Conservation (phyloP, 2,329 filamentous ascomycete species). For the Orbilia quercus region DNA sequence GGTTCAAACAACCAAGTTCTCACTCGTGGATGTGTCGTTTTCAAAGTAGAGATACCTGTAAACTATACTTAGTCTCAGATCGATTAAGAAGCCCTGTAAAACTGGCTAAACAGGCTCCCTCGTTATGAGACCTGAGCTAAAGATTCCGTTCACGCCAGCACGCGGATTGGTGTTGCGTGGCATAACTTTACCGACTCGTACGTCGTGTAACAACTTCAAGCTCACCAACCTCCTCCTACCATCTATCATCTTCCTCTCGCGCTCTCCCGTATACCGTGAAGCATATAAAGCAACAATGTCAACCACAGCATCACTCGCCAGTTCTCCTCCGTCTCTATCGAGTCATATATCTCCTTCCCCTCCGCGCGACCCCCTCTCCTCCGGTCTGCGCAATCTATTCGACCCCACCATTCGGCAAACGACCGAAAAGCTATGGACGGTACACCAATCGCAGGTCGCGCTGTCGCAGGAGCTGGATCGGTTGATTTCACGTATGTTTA, state of each 20-base stretch:
- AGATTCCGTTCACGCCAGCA: constrained; percentile 10
- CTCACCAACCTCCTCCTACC: neutral
- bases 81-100: too few relatives aligned
- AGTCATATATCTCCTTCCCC: constrained; percentile 44
- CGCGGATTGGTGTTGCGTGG: constrained; percentile 12
- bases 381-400: constrained; percentile 58
- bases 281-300: constrained; percentile 23
- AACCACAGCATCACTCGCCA: constrained; percentile 37
- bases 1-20: too few relatives aligned
- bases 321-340: constrained; percentile 45
- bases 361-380: constrained; percentile 58
- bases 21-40: too few relatives aligned
- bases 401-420: constrained; percentile 60
- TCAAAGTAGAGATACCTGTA: too few relatives aligned
- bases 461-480: constrained; percentile 59
- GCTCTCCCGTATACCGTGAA: neutral
- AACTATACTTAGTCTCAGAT: too few relatives aligned
- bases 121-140: too few relatives aligned
- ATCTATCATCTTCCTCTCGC: neutral
- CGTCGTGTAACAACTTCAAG: constrained; percentile 14
- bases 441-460: constrained; percentile 59
- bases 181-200: neutral
- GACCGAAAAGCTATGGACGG: constrained; percentile 59
- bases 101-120: too few relatives aligned
- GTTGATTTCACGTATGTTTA: constrained; percentile 58